Base-by-base conservation (phyloP, 768 basidiomycete species). In the Boletus insuetus region DNA sequence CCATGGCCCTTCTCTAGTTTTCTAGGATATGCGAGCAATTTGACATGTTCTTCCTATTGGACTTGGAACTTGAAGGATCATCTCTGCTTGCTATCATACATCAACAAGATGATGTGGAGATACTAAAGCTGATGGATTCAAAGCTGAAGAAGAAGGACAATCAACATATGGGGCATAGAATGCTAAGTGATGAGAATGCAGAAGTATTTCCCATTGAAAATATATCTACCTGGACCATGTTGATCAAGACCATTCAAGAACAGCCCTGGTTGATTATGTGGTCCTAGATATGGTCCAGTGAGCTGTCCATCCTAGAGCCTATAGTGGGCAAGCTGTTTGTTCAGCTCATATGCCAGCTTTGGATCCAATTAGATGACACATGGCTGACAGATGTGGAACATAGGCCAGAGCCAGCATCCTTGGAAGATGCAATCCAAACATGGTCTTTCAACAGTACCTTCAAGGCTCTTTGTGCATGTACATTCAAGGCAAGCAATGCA, bases 1-100 rank as follows among this genome's bases (percentile, higher is more conserved):
- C 60, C 10, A 51, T 61, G 32, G 45, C 54, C 0, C 44, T 59
- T 9, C 58, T 61, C 4, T 31, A 42, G 13, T 61, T 54, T 3
- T 37, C 51, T 4, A 24, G 40, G 3, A 10, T 55, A 0, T 52
- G 40, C 17, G 49, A 59, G 3, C 3, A 3, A 10, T 51, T 50
- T 14, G 29, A 22, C n/a, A 58, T 61, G 39, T 59, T 58, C 31
- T 59, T 61, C 17, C 20, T 61, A 0, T 39, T 46, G 0, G 43
- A 60, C 11, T 14, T 62, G 6, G 16, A 62, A 4, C 12, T 56
- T 1, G 1, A 37, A 29, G 34, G 26, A 6, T 12, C 9, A 1
- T n/a, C 49, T n/a, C 3, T 43, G 0, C 53, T 60, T 11, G 11
- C 39, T 0, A 11, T n/a, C 1, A 7, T 56, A 1, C 52, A 61